A percentile compares a stretch with the other conserved stretches of the same genome.
Conservation (phyloP, 352 stramenopile genomes). For the Blastocystis sp. region DNA sequence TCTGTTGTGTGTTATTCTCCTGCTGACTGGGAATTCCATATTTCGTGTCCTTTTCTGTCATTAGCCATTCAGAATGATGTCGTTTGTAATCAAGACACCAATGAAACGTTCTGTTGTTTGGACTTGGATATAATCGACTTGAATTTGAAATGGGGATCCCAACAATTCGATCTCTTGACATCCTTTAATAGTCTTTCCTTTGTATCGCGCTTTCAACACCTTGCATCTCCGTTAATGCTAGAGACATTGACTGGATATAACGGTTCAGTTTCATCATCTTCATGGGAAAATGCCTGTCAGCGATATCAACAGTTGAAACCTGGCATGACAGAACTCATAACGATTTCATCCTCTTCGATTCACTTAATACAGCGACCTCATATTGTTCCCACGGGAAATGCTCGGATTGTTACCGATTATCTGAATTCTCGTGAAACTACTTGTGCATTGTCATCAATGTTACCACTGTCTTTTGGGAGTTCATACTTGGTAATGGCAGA, state of each 20-base stretch:
- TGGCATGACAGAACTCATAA: background rate
- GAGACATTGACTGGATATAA: background rate
- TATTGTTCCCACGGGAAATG: constrained; percentile 2
- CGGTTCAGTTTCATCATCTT: background rate
- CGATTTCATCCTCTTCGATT: background rate
- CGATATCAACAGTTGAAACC: background rate
- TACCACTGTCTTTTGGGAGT: background rate
- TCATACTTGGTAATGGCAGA: background rate
- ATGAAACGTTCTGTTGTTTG: too few species aligned
- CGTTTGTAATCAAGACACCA: too few species aligned
- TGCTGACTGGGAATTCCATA: too few species aligned
- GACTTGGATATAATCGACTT: too few species aligned
- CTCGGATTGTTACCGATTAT: background rate
- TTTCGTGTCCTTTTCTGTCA: too few species aligned
- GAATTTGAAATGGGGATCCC: background rate
- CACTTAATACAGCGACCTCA: background rate
- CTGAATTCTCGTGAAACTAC: background rate
- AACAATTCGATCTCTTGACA: constrained; percentile 5
- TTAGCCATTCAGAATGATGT: too few species aligned
- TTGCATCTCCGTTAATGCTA: background rate
- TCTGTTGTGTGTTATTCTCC: background rate
- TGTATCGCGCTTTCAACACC: background rate
- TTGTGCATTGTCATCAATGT: too few species aligned
- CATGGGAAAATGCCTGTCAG: background rate
- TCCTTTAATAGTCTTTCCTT: background rate